These are phyloP conservation scores for Coniochaeta pulveracea DNA, from an alignment of 2,329 filamentous ascomycete genomes.

Conservation along the genomic window DNA sequence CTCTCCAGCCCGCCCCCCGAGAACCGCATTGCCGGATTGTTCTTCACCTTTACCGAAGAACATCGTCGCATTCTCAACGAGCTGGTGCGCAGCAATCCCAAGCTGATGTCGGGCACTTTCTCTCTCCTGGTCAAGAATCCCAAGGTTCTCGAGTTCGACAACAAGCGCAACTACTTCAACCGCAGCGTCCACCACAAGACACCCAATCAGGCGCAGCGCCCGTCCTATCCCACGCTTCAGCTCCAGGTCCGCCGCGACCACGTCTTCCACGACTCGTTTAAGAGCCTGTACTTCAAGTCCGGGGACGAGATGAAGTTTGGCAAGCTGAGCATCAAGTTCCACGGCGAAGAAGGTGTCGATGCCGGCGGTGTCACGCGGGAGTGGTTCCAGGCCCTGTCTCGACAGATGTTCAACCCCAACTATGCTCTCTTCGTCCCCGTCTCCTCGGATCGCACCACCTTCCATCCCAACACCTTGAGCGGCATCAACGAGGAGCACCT, in stretches of 20 bases:
- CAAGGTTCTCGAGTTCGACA: conserved; percentile 97
- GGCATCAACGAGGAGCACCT: conserved; percentile 91
- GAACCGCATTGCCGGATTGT: conserved; percentile 73
- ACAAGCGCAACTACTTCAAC: conserved; percentile 98
- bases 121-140: conserved; percentile 94
- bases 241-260: conserved; percentile 85
- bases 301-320: conserved; percentile 98
- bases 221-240: conserved; percentile 63
- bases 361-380: conserved; percentile 94
- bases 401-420: conserved; percentile 98
- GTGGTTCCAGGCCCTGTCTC: conserved; percentile 96
- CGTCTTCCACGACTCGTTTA: conserved; percentile 97
- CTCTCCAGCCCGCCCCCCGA: conserved; percentile 70
- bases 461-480: conserved; percentile 94
- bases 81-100: conserved; percentile 90
- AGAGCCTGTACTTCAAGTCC: conserved; percentile 92
- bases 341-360: conserved; percentile 94
- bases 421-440: conserved; percentile 95
- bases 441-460: conserved; percentile 92
- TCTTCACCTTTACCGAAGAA: conserved; percentile 96
- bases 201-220: conserved; percentile 57
- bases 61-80: conserved; percentile 97
- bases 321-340: conserved; percentile 95
- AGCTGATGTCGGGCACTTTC: conserved; percentile 97
- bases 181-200: conserved; percentile 70